Conservation (phyloP, 495 filamentous ascomycete species). For the Aspergillus taichungensis region DNA sequence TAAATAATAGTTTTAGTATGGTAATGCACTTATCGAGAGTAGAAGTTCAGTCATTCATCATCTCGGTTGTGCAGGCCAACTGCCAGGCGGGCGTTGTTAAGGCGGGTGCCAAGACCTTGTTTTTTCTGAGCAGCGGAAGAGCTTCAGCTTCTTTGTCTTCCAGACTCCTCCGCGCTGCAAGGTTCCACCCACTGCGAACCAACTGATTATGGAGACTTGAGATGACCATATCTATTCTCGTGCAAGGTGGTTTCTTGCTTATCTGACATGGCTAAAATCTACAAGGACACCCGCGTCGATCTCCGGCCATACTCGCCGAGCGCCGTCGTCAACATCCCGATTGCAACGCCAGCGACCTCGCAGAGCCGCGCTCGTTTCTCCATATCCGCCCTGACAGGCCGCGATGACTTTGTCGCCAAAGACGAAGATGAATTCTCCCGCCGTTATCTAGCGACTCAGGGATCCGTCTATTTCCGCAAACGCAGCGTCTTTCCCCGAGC, state of each 20-base stretch:
- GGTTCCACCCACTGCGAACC: slow-evolving; percentile 9
- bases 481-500: slow-evolving; percentile 64
- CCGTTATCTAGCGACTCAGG: slow-evolving; percentile 64
- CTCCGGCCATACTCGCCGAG: slow-evolving; percentile 62
- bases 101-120: slow-evolving; percentile 34
- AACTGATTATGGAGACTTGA: slow-evolving; percentile 33
- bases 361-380: slow-evolving; percentile 37
- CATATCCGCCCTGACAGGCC: slow-evolving; percentile 27
- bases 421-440: slow-evolving; percentile 68
- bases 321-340: slow-evolving; percentile 63
- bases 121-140: slow-evolving; percentile 29
- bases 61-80: too few species aligned
- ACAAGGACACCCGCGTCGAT: slow-evolving; percentile 80
- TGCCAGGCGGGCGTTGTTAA: slow-evolving; percentile 1
- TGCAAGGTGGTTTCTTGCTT: slow-evolving; percentile 14
- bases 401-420: slow-evolving; percentile 39
- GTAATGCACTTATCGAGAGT: too few species aligned
- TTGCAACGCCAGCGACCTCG: slow-evolving; percentile 47
- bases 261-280: slow-evolving; percentile 48
- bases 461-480: slow-evolving; percentile 76
- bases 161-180: slow-evolving; percentile 10
- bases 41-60: too few species aligned
- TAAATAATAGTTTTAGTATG: too few species aligned
- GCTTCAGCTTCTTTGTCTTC: slow-evolving; percentile 33
- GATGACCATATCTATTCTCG: slow-evolving; percentile 13